Conservation (phyloP, 2,329 filamentous ascomycete genomes). For the Cytospora chrysosperma region DNA sequence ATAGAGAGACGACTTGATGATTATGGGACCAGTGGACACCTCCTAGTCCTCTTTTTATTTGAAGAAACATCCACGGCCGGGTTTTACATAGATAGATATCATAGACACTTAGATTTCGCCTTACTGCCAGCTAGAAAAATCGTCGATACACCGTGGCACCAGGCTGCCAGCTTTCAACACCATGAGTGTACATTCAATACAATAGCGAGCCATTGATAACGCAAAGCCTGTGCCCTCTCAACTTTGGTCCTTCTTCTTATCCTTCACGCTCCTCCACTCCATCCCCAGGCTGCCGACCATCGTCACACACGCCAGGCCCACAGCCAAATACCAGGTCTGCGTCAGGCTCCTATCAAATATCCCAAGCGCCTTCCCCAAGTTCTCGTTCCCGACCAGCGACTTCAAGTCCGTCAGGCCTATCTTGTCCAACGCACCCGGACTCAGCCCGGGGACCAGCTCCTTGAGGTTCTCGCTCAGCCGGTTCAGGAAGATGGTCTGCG, state of each 20-base stretch:
- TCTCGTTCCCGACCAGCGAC: conserved; percentile 7
- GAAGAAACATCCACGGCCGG: neutral
- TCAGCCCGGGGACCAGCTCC: conserved; percentile 10
- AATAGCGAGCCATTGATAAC: no score
- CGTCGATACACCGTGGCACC: neutral
- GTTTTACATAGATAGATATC: neutral
- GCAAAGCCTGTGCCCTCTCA: neutral
- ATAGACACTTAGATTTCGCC: neutral
- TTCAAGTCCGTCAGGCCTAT: conserved; percentile 18
- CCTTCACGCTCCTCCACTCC: conserved; percentile 22
- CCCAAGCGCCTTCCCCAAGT: conserved; percentile 7
- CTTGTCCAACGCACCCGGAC: neutral
- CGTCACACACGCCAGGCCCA: conserved; percentile 12
- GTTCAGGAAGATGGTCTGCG: conserved; percentile 39
- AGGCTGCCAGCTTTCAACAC: no score
- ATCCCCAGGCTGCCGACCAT: conserved; percentile 19
- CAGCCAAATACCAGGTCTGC: conserved; percentile 24
- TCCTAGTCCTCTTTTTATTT: neutral
- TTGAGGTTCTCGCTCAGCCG: conserved; percentile 26
- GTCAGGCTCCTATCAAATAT: conserved; percentile 19
- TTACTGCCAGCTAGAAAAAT: neutral
- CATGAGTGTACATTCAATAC: no score
- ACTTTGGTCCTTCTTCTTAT: conserved; percentile 17
- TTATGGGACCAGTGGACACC: neutral
- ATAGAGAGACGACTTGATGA: no score